Base-by-base conservation (phyloP, 2,329 filamentous ascomycete species). In the Colletotrichum sp. region DNA sequence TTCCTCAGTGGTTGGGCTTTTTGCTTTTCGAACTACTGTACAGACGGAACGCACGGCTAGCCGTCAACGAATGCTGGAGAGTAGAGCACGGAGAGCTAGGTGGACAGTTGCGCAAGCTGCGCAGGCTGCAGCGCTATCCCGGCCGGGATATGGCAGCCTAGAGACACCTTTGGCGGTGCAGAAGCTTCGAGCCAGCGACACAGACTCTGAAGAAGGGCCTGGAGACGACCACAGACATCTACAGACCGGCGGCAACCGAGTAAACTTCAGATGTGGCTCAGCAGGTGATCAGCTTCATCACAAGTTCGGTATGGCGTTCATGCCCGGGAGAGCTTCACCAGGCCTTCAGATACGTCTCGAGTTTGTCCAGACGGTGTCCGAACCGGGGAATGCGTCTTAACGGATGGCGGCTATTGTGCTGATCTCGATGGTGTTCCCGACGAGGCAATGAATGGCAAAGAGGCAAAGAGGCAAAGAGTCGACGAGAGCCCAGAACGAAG, bases 31-130 rank as follows among this genome's bases (percentile, higher is more conserved):
- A n/a, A 30, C 36, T 66, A 25, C 52, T 72, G 49, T 67, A 52
- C 66, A 61, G 70, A 65, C 74, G 74, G 65, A 74, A 76, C 65
- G 74, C 74, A 76, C 74, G 64, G 74, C 57, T 61, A 69, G 64
- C 73, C 74, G 74, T 74, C 74, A 27, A 69, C 29, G n/a, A 25
- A 36, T 49, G 25, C 52, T 69, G 22, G 27, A 34, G 55, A 30
- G 22, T 52, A 52, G 36, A 64, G 62, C 62, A 64, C 32, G 70
- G 70, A 36, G 39, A 49, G 15, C 25, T 27, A 32, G 29, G 55
- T 27, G 30, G 44, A 22, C 19, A 57, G 44, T 27, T 64, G n/a
- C n/a, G 32, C 32, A 27, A 72, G 44, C n/a, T 65, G 34, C 16
- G 11, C 55, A 22, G 44, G 30, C 59, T 64, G 32, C 30, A 52